Evolutionary conservation across 441 rosid genomes (phyloP).

Genomic region (Hypseocharis bilobata): DNA sequence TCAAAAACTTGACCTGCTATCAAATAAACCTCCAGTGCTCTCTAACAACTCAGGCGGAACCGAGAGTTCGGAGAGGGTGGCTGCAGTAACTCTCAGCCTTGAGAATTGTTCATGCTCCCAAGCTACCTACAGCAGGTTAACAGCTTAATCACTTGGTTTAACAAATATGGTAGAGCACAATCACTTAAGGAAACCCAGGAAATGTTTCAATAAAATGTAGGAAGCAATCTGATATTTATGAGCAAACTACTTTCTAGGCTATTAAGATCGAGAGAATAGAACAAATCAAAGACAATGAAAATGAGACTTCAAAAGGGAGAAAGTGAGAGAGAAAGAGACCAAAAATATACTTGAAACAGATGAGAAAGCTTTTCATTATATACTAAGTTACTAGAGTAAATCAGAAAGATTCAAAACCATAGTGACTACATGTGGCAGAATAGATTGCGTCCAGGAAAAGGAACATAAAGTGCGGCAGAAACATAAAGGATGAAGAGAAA

Average conservation of each 20-base stretch:
- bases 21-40: conserved; percentile 67
- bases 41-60: conserved; percentile 66
- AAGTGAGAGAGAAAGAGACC: background rate
- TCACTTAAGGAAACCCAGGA: background rate
- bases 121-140: conserved; percentile 70
- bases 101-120: conserved; percentile 99
- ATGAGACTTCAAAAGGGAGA: too few relatives aligned
- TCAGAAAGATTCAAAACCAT: too few relatives aligned
- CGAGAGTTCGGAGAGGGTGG: conserved; percentile 74
- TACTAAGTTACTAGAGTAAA: too few relatives aligned
- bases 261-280: too few relatives aligned
- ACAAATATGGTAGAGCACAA: background rate
- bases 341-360: background rate
- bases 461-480: too few relatives aligned
- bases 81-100: conserved; percentile 85
- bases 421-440: too few relatives aligned
- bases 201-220: background rate
- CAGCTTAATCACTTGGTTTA: conserved; percentile 30
- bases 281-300: too few relatives aligned
- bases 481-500: too few relatives aligned
- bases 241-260: too few relatives aligned
- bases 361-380: too few relatives aligned
- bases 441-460: too few relatives aligned
- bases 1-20: conserved; percentile 48
- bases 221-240: background rate